These are phyloP conservation scores for Aspergillus alliaceus DNA, from an alignment of 2,329 filamentous ascomycete species.

Conservation along the genomic window DNA sequence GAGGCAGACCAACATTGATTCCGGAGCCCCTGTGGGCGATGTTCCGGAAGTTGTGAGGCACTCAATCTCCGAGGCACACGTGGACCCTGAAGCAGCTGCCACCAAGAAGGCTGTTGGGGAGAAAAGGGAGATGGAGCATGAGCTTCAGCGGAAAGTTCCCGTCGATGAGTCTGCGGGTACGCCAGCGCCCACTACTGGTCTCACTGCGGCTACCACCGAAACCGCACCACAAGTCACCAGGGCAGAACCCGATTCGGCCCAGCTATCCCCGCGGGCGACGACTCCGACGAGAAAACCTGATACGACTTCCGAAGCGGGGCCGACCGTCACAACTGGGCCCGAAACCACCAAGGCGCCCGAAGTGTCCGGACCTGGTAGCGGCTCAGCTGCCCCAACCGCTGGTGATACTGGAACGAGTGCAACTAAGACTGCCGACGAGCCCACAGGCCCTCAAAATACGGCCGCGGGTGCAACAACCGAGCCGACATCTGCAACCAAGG, in stretches of 20 bases:
- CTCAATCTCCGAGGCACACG: conserved; percentile 52
- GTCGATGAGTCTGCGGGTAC: conserved; percentile 37
- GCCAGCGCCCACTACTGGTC: conserved; percentile 40
- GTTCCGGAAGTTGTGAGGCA: conserved; percentile 48
- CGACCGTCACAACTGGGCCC: conserved; percentile 20
- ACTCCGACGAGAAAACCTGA: conserved; percentile 5
- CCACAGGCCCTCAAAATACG: not conserved
- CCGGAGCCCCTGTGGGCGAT: conserved; percentile 20
- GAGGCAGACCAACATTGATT: conserved; percentile 17
- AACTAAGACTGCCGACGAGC: conserved; percentile 17
- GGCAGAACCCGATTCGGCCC: conserved; percentile 14
- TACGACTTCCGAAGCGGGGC: not conserved
- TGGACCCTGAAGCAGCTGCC: conserved; percentile 69
- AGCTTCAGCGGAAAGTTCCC: conserved; percentile 60
- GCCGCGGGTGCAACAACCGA: not conserved
- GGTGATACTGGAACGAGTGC: conserved; percentile 11
- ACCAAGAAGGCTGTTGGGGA: conserved; percentile 69
- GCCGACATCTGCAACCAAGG: conserved; percentile 19
- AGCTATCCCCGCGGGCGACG: conserved; percentile 19
- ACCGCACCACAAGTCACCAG: conserved; percentile 35
- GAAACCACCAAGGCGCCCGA: conserved; percentile 19
- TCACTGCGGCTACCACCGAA: conserved; percentile 34
- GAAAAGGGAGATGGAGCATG: conserved; percentile 72
- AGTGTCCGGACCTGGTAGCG: conserved; percentile 14
- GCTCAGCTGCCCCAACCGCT: not conserved